These are phyloP conservation scores for Podospora comata DNA, from an alignment of 495 filamentous ascomycete species.

Conservation along the genomic window DNA sequence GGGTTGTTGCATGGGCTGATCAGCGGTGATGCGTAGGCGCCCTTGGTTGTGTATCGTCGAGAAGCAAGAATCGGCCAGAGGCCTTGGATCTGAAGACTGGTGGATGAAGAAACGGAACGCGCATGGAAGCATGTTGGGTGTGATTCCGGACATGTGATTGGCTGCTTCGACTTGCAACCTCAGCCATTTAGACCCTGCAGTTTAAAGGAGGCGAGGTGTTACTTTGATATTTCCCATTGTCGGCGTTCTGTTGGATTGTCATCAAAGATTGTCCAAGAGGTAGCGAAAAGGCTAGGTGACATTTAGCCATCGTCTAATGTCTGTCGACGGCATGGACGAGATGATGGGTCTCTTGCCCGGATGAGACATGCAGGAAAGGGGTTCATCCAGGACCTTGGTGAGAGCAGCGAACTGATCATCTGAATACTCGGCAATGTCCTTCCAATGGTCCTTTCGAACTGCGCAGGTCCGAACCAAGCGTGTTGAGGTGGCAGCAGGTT, in stretches of 20 bases:
- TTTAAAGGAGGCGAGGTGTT: constrained; percentile 19
- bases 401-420: background rate
- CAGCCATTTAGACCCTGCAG: constrained; percentile 11
- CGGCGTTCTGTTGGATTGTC: background rate
- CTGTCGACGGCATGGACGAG: background rate
- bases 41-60: background rate
- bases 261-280: background rate
- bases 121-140: background rate
- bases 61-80: background rate
- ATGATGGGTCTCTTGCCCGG: background rate
- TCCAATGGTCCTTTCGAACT: background rate
- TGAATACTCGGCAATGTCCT: background rate
- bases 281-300: background rate
- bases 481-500: constrained; percentile 20
- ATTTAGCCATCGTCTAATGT: background rate
- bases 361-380: background rate
- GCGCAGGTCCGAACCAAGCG: constrained; percentile 10
- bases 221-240: constrained; percentile 5
- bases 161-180: background rate
- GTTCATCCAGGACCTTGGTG: background rate
- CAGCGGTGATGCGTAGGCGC: background rate
- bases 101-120: background rate
- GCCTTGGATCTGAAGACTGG: background rate
- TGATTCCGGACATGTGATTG: constrained; percentile 10
- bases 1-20: background rate